Evolutionary conservation across 768 basidiomycete genomes (phyloP).

Genomic region (Serendipita vermifera): DNA sequence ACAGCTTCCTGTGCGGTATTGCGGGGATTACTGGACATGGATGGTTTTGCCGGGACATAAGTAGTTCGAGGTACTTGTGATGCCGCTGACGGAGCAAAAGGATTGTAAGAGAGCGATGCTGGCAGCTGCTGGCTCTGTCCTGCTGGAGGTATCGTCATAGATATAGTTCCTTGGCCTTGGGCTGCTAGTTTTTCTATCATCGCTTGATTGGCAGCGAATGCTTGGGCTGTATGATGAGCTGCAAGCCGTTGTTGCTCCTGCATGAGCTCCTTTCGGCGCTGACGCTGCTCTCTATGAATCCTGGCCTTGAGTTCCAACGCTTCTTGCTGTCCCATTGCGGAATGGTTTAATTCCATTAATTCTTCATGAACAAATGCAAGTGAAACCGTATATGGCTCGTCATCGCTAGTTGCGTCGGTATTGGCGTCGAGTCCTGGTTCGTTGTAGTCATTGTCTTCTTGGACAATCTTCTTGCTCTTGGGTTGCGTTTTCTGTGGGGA

Average conservation of each 20-base stretch:
- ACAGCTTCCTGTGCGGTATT: too few species aligned
- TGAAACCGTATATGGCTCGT: too few species aligned
- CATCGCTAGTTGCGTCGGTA: conserved; percentile 15
- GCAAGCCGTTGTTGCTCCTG: neutral
- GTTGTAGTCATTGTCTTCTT: conserved; percentile 29
- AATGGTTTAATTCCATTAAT: neutral
- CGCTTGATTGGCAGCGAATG: too few species aligned
- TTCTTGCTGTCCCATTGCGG: neutral
- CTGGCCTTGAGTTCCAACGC: neutral
- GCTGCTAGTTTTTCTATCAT: too few species aligned
- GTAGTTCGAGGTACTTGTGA: too few species aligned
- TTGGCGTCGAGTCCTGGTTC: conserved; percentile 18
- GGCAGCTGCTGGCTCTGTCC: too few species aligned
- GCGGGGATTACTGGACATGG: too few species aligned
- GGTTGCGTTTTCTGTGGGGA: conserved; percentile 27
- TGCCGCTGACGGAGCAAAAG: neutral
- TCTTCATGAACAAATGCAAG: too few species aligned
- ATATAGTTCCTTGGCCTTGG: too few species aligned
- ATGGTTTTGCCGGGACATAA: too few species aligned
- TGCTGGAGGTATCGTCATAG: too few species aligned
- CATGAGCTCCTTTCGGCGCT: neutral
- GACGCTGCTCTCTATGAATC: neutral
- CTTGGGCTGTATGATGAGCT: too few species aligned
- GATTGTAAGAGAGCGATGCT: neutral
- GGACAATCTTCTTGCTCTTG: conserved; percentile 26